Base-by-base conservation (phyloP, 2,329 filamentous ascomycete genomes). In the Aspergillus sp. region DNA sequence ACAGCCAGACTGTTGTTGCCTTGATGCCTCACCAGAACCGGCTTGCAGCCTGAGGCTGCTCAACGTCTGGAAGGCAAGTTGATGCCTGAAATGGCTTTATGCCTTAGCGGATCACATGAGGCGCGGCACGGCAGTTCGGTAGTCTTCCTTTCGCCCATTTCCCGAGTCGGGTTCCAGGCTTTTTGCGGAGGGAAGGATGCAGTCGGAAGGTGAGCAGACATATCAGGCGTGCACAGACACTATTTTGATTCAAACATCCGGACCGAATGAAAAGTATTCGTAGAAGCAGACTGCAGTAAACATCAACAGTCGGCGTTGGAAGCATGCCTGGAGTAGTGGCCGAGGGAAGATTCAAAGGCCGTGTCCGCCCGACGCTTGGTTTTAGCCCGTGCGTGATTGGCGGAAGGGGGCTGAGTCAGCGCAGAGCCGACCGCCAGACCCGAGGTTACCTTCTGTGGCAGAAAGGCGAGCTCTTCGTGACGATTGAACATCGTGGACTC, bases 281-380 rank as follows among this genome's bases (percentile, higher is more conserved):
- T 41, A 41, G 34, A 41, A 5, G 5, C 11, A 41, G 34, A 41
- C 4, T 15, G 11, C 15, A 41, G 34, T 41, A 41, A 41, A 41
- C 34, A 41, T 15, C 34, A 41, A 15, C 9, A 41, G 34, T 41
- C 34, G 13, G 34, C 34, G 34, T 41, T 41, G 34, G 34, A 23
- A 41, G 19, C 31, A 31, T 34, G 46, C n/a, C 46, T 22, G 46
- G n/a, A 30, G 17, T 31, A 43, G 22, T 43, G 50, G 50, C 31
- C 19, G 52, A 48, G 43, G 61, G 61, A 56, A 64, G 54, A 52
- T 34, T 54, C 54, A 51, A 23, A 34, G 52, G 71, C 74, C 74
- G 74, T 76, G 71, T 74, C 68, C 71, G 71, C 73, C 74, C 74
- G 74, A 76, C 68, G 70, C 72, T 76, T 75, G 70, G 70, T 75